Evolutionary conservation across 768 basidiomycete species (phyloP), one percentile per base, ranked within the genome.

Genomic region (Suillus variegatus): DNA sequence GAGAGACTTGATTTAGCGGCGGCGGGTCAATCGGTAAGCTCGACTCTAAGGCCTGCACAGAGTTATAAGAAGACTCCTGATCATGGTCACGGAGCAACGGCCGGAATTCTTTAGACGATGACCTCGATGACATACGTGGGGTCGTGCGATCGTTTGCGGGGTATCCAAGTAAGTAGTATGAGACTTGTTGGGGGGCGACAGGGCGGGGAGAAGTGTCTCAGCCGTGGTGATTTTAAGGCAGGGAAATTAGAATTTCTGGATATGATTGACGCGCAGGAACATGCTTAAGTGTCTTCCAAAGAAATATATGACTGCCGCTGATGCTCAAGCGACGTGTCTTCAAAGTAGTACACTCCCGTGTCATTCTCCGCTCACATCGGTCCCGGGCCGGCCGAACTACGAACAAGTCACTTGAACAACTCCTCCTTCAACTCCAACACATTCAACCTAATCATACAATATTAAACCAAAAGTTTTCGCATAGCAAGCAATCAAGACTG

Each of bases 61-160:
- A 73, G 74, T 76, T 69, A 71, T 86, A 88, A 38, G 83, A 84
- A 61, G 82, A 75, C 57, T 65, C 58, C 4, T 12, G 47, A 10
- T 81, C 80, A 65, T 76, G 76, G 68, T 82, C 79, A 68, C 78
- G 73, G 74, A 91, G 82, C 75, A 91, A 82, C 62, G 88, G 84
- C 65, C 80, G 82, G 57, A 86, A 82, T 76, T 88, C 85, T 67
- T 79, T 78, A 67, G 82, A 75, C 67, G 83, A 78, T 73, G 77
- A 77, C 75, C 81, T 76, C 67, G 82, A 77, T 72, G 75, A 66
- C 80, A 81, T 81, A 63, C 57, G 52, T 32, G 46, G 38, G 61
- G 46, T 46, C 46, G 60, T 35, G 60, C 16, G 49, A 14, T 46
- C 38, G 54, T 16, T 60, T 56, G 47, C 63, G 57, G 52, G 36